Percentiles rank a stretch among this genome's conserved stretches.
Evolutionary conservation across 2,329 filamentous ascomycete genomes (phyloP).

Genomic region (Sordariomycetes sp.): DNA sequence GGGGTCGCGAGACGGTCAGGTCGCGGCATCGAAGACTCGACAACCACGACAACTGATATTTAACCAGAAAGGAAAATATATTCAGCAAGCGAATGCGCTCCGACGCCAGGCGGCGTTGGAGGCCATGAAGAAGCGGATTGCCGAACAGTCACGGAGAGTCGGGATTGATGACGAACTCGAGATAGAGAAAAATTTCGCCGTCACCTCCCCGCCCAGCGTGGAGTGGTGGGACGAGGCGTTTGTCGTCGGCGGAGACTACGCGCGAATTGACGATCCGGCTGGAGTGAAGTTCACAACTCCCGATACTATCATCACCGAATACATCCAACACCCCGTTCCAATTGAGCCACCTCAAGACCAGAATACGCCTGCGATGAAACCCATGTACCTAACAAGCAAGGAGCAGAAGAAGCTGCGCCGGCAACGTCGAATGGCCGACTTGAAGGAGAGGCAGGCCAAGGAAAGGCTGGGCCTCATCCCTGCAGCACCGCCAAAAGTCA

Average conservation of each 20-base stretch:
- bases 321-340: slow-evolving; percentile 85
- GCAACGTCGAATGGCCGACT: slow-evolving; percentile 78
- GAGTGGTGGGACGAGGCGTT: slow-evolving; percentile 98
- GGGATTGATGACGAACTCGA: slow-evolving; percentile 86
- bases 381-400: slow-evolving; percentile 82
- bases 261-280: slow-evolving; percentile 48
- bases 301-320: slow-evolving; percentile 82
- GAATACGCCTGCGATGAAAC: slow-evolving; percentile 63
- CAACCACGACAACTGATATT: slow-evolving; percentile 70
- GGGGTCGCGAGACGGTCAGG: slow-evolving; percentile 48
- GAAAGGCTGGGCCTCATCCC: slow-evolving; percentile 82
- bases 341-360: slow-evolving; percentile 87
- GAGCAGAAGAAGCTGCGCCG: slow-evolving; percentile 86
- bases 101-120: slow-evolving; percentile 81
- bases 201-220: slow-evolving; percentile 72
- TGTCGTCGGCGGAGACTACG: slow-evolving; percentile 57
- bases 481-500: slow-evolving; percentile 87
- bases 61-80: slow-evolving; percentile 95
- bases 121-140: slow-evolving; percentile 88
- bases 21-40: slow-evolving; percentile 42
- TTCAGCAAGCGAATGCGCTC: slow-evolving; percentile 81
- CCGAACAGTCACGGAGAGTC: slow-evolving; percentile 74
- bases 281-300: slow-evolving; percentile 61
- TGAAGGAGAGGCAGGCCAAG: slow-evolving; percentile 95
- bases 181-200: slow-evolving; percentile 77